Evolutionary conservation across 495 filamentous ascomycete species (phyloP).

Genomic region (Talaromyces trachyspermus): DNA sequence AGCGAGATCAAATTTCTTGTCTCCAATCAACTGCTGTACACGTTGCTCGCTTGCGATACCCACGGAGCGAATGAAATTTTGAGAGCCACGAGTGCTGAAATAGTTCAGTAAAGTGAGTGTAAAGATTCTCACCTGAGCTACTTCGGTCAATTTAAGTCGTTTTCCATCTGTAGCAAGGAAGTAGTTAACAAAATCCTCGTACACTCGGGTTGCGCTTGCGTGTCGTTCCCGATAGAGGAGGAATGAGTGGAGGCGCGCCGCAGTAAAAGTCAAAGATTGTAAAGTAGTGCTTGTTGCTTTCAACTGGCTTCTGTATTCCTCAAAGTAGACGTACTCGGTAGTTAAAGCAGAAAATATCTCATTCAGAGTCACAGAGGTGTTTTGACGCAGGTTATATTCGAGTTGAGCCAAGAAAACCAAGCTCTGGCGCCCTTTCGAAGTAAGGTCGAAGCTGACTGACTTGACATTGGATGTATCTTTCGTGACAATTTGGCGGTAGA

Average conservation of each 20-base stretch:
- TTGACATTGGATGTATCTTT: constrained; percentile 14
- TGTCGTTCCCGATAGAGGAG: constrained; percentile 21
- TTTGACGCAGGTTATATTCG: constrained; percentile 25
- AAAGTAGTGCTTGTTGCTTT: constrained; percentile 23
- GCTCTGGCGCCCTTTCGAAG: constrained; percentile 25
- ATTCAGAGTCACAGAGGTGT: constrained; percentile 21
- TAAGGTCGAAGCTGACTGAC: constrained; percentile 16
- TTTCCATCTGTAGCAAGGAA: constrained; percentile 26
- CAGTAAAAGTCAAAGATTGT: constrained; percentile 18
- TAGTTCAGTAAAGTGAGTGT: constrained; percentile 22
- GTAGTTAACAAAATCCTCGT: constrained; percentile 19
- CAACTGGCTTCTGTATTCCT: constrained; percentile 25
- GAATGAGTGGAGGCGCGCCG: constrained; percentile 26
- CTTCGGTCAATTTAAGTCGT: constrained; percentile 16
- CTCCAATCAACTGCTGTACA: constrained; percentile 20
- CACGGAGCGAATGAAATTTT: constrained; percentile 29
- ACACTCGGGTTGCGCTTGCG: constrained; percentile 14
- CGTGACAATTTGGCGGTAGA: constrained; percentile 28
- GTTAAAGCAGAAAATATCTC: constrained; percentile 29
- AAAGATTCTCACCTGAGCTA: constrained; percentile 25
- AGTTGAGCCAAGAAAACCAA: constrained; percentile 33
- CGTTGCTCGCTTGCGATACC: constrained; percentile 28
- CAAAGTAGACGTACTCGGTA: constrained; percentile 32
- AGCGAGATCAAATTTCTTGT: constrained; percentile 20
- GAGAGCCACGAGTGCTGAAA: constrained; percentile 24